phyloP scores from a whole-genome alignment of 352 stramenopile species.

The Phytophthora pluvialis region DNA sequence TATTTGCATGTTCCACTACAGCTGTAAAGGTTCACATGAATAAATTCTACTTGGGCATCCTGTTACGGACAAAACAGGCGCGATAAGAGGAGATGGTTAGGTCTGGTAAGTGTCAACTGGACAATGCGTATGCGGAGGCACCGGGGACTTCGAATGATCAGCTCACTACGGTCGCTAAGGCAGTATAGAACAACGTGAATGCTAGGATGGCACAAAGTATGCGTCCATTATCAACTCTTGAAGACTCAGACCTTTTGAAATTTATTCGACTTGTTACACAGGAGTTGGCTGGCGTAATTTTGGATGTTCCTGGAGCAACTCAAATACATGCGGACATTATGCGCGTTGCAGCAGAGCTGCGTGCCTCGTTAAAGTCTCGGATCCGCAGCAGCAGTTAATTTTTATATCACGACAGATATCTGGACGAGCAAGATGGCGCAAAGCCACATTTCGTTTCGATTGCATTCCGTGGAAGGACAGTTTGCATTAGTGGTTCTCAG shows the following conservation, averaged over 20 bases:
- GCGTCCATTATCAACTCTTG: slow-evolving; percentile 7
- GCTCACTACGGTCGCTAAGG: background rate
- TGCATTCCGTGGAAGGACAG: background rate
- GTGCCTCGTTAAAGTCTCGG: slow-evolving; percentile 6
- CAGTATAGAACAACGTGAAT: slow-evolving; percentile 7
- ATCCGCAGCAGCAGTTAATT: background rate
- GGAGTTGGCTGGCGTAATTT: slow-evolving; percentile 1
- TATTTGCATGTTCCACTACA: slow-evolving; percentile 1
- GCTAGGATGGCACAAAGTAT: slow-evolving; percentile 12
- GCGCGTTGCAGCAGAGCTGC: background rate
- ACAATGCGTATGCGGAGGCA: slow-evolving; percentile 5
- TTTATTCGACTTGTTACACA: slow-evolving; percentile 17
- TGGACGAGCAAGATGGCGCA: background rate
- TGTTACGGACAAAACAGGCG: background rate
- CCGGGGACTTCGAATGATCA: background rate
- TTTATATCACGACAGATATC: slow-evolving; percentile 18
- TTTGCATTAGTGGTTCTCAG: no score
- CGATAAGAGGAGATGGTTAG: background rate
- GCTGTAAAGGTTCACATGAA: slow-evolving; percentile 11
- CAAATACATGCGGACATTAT: slow-evolving; percentile 12
- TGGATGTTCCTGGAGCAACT: slow-evolving; percentile 7
- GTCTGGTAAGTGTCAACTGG: slow-evolving; percentile 3
- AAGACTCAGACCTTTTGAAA: slow-evolving; percentile 1
- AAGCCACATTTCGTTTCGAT: slow-evolving; percentile 9
- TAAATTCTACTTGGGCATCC: background rate